phyloP scores from a whole-genome alignment of 2,329 filamentous ascomycete species.

The Zymoseptoria tritici region DNA sequence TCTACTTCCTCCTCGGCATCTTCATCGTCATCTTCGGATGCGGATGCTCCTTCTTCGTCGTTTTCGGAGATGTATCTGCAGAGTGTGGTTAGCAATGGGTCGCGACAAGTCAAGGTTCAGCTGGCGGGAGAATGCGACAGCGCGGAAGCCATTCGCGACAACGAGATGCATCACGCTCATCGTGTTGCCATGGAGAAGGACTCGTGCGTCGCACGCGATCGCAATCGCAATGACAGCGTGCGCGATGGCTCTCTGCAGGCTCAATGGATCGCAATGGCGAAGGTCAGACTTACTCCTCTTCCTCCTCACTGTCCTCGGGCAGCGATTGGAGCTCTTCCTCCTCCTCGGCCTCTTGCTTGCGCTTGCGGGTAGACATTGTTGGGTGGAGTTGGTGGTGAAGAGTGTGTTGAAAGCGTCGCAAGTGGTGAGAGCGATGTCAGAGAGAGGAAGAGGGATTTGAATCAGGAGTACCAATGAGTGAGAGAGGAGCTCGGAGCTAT shows the following conservation, averaged over 20 bases:
- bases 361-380: constrained; percentile 36
- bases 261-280: background rate
- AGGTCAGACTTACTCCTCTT: constrained; percentile 32
- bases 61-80: constrained; percentile 9
- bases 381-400: constrained; percentile 14
- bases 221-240: background rate
- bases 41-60: constrained; percentile 12
- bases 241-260: background rate
- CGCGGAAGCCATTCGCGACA: background rate
- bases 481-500: background rate
- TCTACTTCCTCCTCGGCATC: constrained; percentile 7
- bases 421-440: background rate
- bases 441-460: background rate
- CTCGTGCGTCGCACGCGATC: background rate
- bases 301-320: constrained; percentile 31
- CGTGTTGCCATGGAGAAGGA: background rate
- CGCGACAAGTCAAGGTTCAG: background rate
- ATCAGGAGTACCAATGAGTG: background rate
- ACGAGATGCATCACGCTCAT: background rate
- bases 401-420: constrained; percentile 16
- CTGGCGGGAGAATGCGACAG: background rate
- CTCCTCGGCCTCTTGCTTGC: constrained; percentile 35
- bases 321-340: constrained; percentile 39
- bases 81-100: background rate
- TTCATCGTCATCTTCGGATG: constrained; percentile 10